Evolutionary conservation across 2,329 filamentous ascomycete genomes (phyloP).

Genomic region (Stagonosporopsis vannaccii): DNA sequence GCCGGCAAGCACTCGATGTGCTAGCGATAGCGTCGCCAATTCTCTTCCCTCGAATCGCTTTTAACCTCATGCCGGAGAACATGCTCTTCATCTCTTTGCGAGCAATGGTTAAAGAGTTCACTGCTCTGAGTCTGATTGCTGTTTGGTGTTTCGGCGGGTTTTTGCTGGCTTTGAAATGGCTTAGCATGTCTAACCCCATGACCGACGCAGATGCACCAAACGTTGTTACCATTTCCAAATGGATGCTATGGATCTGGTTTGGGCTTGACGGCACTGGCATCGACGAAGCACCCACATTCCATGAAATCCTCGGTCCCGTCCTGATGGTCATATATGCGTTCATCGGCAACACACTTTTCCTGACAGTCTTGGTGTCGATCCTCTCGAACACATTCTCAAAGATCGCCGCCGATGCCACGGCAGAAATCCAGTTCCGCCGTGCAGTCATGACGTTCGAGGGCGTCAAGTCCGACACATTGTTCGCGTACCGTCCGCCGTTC

Average conservation of each 20-base stretch:
- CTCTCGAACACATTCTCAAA: conserved; percentile 83
- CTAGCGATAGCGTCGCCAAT: conserved; percentile 82
- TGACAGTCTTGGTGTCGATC: conserved; percentile 90
- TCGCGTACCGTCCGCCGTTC: conserved; percentile 83
- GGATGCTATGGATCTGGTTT: conserved; percentile 96
- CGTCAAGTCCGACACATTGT: conserved; percentile 83
- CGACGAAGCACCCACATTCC: conserved; percentile 70
- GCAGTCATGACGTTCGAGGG: conserved; percentile 85
- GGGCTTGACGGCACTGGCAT: conserved; percentile 75
- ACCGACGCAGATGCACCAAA: conserved; percentile 56
- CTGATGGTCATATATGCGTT: conserved; percentile 87
- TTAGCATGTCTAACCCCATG: conserved; percentile 58
- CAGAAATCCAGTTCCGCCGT: conserved; percentile 84
- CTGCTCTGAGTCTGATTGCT: conserved; percentile 76
- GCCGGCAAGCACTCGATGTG: conserved; percentile 76
- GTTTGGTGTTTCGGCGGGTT: conserved; percentile 87
- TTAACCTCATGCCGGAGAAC: conserved; percentile 84
- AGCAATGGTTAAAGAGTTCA: conserved; percentile 87
- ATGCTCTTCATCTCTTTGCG: conserved; percentile 81
- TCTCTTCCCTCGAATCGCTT: conserved; percentile 78
- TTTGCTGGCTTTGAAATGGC: conserved; percentile 79
- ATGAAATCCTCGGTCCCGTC: conserved; percentile 78
- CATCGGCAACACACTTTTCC: conserved; percentile 83
- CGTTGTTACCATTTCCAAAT: conserved; percentile 77
- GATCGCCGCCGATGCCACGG: conserved; percentile 76